Base-by-base conservation (phyloP, 345 rosid species). In the Lepidium sativum region DNA sequence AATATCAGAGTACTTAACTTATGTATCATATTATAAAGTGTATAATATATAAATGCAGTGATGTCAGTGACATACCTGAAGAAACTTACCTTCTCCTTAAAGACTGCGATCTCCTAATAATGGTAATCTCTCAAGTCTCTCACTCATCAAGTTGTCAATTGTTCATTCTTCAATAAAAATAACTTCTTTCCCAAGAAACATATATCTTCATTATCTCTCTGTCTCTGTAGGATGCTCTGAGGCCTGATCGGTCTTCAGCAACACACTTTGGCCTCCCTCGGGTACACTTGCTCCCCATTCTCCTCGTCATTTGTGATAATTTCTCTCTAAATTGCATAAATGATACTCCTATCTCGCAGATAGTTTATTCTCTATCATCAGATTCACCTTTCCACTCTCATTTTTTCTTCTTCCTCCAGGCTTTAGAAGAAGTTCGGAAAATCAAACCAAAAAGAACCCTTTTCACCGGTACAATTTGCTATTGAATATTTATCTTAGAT, bases 181-280 rank as follows among this genome's bases (percentile, higher is more conserved):
- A 35, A 29, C 68, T 72, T 66, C 21, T 59, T 50, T 58, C n/a
- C 25, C 51, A 65, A 66, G 67, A 50, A 35, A 64, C 60, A 0
- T 49, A 9, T 20, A 1, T 44, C 41, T 34, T 35, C 20, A 4
- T 5, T 25, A 1, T 25, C 67, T 62, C 38, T 43, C 9, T 44
- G 40, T 58, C 49, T 79, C 41, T 77, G 18, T 80, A 92, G 96
- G 98, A 92, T 75, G 94, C 92, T 56, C 62, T 87, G 61, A 80
- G 95, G 76, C 92, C 95, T 48, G 97, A 87, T 79, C 81, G 91
- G 6, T 92, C 96, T 60, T 89, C 97, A 49, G 57, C 94, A 55
- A 89, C 94, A 4, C 97, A 92, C 80, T 92, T 92, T 67, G 96
- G 98, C 53, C 92, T 85, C 60, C 95, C 98, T 31, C 81, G 84